Evolutionary conservation across 2,329 filamentous ascomycete genomes (phyloP).

Genomic region (Massarina eburnea): DNA sequence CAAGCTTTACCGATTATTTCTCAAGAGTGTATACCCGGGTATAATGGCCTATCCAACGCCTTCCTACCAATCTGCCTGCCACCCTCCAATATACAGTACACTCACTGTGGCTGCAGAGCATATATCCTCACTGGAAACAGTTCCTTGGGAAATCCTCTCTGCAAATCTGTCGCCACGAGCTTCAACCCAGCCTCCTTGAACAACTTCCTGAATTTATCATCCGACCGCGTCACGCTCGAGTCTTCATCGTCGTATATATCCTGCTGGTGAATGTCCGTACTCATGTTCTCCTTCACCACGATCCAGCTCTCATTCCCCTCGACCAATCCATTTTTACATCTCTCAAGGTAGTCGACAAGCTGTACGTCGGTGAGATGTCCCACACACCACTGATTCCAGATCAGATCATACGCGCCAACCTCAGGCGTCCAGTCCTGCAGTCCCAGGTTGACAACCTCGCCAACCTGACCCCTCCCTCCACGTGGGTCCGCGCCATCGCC

Average conservation of each 20-base stretch:
- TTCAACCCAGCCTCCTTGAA: constrained; percentile 70
- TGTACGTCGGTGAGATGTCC: constrained; percentile 78
- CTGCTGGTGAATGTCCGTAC: constrained; percentile 51
- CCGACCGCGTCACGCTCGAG: constrained; percentile 75
- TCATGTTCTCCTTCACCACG: constrained; percentile 80
- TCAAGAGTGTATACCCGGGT: neutral
- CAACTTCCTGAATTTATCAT: constrained; percentile 68
- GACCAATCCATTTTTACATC: constrained; percentile 57
- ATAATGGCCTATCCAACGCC: neutral
- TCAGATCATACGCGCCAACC: constrained; percentile 66
- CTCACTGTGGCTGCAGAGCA: constrained; percentile 63
- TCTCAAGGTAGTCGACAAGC: constrained; percentile 65
- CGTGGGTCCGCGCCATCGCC: constrained; percentile 23
- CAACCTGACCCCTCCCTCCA: constrained; percentile 51
- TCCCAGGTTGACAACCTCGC: constrained; percentile 70
- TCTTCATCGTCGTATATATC: constrained; percentile 78
- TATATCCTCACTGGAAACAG: constrained; percentile 78
- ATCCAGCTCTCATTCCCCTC: constrained; percentile 54
- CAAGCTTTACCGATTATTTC: neutral
- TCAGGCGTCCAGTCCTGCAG: constrained; percentile 69
- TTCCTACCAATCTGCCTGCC: neutral
- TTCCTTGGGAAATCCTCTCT: constrained; percentile 66
- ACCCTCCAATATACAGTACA: neutral
- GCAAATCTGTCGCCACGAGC: constrained; percentile 47
- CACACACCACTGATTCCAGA: constrained; percentile 92